Evolutionary conservation across 1,284 basidiomycete genomes (phyloP).

Genomic region (Ustilago bromivora): DNA sequence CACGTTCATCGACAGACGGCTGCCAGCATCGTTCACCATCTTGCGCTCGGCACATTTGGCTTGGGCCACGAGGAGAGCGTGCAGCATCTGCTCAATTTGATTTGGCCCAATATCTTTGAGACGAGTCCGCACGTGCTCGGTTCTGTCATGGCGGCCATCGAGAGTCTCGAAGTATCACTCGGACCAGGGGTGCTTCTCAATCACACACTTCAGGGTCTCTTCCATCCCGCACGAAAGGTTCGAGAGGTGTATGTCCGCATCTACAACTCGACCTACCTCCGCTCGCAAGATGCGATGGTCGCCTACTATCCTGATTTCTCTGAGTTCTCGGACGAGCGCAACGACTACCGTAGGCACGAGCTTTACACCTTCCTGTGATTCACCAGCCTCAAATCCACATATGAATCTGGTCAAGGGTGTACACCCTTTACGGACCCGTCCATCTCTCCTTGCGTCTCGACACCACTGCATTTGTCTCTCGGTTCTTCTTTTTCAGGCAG

Average conservation of each 20-base stretch:
- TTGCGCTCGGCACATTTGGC: conserved; percentile 95
- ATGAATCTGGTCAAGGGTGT: no score
- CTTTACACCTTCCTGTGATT: conserved; percentile 48
- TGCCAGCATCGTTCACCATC: conserved; percentile 98
- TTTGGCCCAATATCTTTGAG: conserved; percentile 99
- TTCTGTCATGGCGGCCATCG: conserved; percentile 79
- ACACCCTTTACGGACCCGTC: no score
- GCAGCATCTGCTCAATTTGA: conserved; percentile 95
- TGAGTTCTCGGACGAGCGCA: conserved; percentile 62
- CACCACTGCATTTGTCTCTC: no score
- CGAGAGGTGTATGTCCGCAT: conserved; percentile 88
- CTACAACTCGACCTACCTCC: conserved; percentile 79
- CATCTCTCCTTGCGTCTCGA: no score
- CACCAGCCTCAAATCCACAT: no score
- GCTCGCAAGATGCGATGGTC: conserved; percentile 88
- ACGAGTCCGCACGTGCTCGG: conserved; percentile 98
- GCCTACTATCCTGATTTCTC: conserved; percentile 83
- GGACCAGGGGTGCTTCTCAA: conserved; percentile 92
- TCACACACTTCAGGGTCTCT: conserved; percentile 74
- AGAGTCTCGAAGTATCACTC: conserved; percentile 94
- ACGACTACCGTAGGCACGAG: conserved; percentile 64
- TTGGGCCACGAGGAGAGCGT: conserved; percentile 97
- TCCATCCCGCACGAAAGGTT: conserved; percentile 87
- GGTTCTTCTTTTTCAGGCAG: no score
- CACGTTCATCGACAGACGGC: conserved; percentile 98